Evolutionary conservation across 331 rosid genomes (phyloP).

Genomic region (Saraca asoca): DNA sequence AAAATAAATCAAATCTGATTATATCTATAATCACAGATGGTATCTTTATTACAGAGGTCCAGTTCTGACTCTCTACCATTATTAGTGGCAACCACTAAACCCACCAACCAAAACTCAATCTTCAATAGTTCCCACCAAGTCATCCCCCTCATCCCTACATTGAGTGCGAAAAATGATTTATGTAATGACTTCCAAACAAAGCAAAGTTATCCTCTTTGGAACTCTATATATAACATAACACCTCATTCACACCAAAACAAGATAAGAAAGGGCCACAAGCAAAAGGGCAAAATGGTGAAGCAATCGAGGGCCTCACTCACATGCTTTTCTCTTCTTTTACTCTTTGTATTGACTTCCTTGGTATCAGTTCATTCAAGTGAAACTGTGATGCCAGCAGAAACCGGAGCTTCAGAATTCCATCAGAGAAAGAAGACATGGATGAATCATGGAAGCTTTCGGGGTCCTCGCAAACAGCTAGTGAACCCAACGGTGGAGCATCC

Average conservation of each 20-base stretch:
- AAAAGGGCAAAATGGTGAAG: slow-evolving; percentile 38
- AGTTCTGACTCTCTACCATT: slow-evolving; percentile 28
- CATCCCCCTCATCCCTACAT: slow-evolving; percentile 27
- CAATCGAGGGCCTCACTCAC: slow-evolving; percentile 43
- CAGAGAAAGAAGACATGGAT: slow-evolving; percentile 53
- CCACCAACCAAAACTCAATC: slow-evolving; percentile 7
- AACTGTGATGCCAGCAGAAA: slow-evolving; percentile 19
- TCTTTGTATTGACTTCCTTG: slow-evolving; percentile 40
- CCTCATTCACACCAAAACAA: slow-evolving; percentile 7
- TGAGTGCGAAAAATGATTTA: slow-evolving; percentile 45
- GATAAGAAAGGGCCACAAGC: slow-evolving; percentile 28
- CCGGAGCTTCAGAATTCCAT: background rate
- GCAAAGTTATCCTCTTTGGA: slow-evolving; percentile 47
- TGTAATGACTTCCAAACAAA: slow-evolving; percentile 59
- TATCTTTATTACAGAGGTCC: slow-evolving; percentile 24
- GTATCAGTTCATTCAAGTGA: slow-evolving; percentile 38
- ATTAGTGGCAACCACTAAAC: slow-evolving; percentile 37
- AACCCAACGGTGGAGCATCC: slow-evolving; percentile 51
- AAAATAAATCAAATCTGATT: too few relatives aligned
- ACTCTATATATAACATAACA: slow-evolving; percentile 42
- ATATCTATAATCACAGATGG: slow-evolving; percentile 24
- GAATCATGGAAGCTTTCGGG: slow-evolving; percentile 77
- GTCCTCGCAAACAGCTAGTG: slow-evolving; percentile 58
- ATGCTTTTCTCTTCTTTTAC: slow-evolving; percentile 42
- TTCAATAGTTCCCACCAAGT: slow-evolving; percentile 33